Base-by-base conservation (phyloP, 805 yeast genomes). In the Wickerhamomyces canadensis region DNA sequence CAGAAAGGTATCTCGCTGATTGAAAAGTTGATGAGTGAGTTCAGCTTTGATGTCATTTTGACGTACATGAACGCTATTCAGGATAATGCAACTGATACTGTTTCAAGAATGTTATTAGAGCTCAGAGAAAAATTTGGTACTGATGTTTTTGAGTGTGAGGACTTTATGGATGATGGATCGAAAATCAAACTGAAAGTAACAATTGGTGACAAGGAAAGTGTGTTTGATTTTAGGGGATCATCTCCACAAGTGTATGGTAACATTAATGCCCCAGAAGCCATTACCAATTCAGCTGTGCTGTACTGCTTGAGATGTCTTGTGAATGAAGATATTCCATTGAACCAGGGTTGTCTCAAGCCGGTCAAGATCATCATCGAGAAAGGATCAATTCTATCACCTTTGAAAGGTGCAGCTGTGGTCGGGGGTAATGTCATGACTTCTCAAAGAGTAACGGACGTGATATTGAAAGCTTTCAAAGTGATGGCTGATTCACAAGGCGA, bases 401-500 rank as follows among this genome's bases (percentile, higher is more conserved):
- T 80, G 15, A 72, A 72, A 27, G 91, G 84, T 13, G 91, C 94
- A 33, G 98, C 97, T 2, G 95, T 87, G 26, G 97, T 91, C 15
- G 93, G 89, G 31, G 96, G 96, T 8, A 91, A 91, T 58, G 98
- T 91, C 7, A 83, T 89, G 62, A 91, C 98, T 1, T 83, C 96
- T 2, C 98, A 93, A 60, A 72, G 97, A 49, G 78, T 93, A 33
- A 88, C 95, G 0, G 97, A 89, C 60, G 91, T 84, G 3, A 76
- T 93, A 28, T 67, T 91, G 52, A 81, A 80, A 51, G 93, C 98
- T 0, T 88, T 93, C 57, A 71, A 75, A 43, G 87, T 88, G 5
- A 84, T 87, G 66, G 97, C 97, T 3, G 96, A 88, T 47, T 88
- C 97, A 1, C 98, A 91, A 62, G 96, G 97, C 30, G 88, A 93